Percentiles rank a stretch among this genome's conserved stretches.
phyloP scores from a whole-genome alignment of 1,284 basidiomycete species.

The Stygiomarasmius scandens region DNA sequence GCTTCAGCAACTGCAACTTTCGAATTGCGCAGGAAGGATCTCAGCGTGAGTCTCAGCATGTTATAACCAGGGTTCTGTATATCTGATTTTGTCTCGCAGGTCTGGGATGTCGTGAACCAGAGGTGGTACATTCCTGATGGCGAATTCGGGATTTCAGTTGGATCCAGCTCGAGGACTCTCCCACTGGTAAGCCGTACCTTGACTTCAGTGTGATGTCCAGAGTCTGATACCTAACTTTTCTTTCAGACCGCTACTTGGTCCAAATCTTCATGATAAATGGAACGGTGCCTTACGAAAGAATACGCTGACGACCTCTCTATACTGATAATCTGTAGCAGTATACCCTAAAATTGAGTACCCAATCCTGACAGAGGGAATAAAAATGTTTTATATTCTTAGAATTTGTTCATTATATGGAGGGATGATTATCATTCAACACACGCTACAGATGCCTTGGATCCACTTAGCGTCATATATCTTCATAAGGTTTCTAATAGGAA shows the following conservation, averaged over 20 bases:
- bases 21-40: conserved; percentile 6
- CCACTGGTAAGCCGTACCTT: neutral
- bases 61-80: no score
- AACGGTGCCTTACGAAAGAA: no score
- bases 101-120: conserved; percentile 3
- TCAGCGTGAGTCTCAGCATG: conserved; percentile 1
- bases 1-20: conserved; percentile 4
- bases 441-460: no score
- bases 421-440: no score
- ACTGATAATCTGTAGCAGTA: no score
- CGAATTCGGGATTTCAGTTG: conserved; percentile 3
- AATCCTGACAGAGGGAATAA: no score
- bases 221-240: neutral
- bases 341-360: no score
- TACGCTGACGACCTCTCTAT: no score
- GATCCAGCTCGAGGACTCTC: neutral
- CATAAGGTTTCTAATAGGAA: no score
- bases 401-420: no score
- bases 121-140: conserved; percentile 10
- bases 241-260: neutral
- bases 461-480: no score
- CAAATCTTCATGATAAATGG: neutral
- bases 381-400: no score
- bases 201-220: neutral
- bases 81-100: neutral